Evolutionary conservation across 108 stramenopile genomes (phyloP).

Genomic region (Asterionellopsis glacialis): DNA sequence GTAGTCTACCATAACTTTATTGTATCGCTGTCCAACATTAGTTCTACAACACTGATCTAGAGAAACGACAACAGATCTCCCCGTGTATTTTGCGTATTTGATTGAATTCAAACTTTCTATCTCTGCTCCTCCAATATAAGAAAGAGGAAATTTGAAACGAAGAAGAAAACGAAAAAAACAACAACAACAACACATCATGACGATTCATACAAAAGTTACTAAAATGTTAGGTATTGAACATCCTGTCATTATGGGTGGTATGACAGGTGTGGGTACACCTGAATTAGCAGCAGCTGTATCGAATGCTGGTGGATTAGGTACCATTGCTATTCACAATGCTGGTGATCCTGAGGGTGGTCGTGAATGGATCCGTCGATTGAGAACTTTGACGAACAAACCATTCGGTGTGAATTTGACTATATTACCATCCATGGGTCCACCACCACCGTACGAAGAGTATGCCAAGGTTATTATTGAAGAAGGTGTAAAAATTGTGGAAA

Average conservation of each 20-base stretch:
- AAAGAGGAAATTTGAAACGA: too few relatives aligned
- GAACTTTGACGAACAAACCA: slow-evolving; percentile 19
- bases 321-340: slow-evolving; percentile 33
- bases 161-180: too few relatives aligned
- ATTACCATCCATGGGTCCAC: slow-evolving; percentile 26
- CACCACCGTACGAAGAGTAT: slow-evolving; percentile 30
- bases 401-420: slow-evolving; percentile 44
- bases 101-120: too few relatives aligned
- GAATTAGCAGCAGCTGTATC: slow-evolving; percentile 43
- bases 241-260: slow-evolving; percentile 38
- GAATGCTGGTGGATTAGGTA: slow-evolving; percentile 48
- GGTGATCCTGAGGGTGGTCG: slow-evolving; percentile 20
- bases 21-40: too few relatives aligned
- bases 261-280: slow-evolving; percentile 28
- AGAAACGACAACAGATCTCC: too few relatives aligned
- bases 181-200: too few relatives aligned
- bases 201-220: slow-evolving; percentile 22
- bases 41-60: too few relatives aligned
- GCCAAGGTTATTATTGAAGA: slow-evolving; percentile 29
- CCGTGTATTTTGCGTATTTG: too few relatives aligned
- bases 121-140: too few relatives aligned
- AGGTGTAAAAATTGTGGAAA: slow-evolving; percentile 35
- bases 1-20: too few relatives aligned
- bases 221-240: slow-evolving; percentile 27
- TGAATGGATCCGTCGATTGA: slow-evolving; percentile 19